Base-by-base conservation (phyloP, 352 stramenopile species). In the Pythium scleroteichum region DNA sequence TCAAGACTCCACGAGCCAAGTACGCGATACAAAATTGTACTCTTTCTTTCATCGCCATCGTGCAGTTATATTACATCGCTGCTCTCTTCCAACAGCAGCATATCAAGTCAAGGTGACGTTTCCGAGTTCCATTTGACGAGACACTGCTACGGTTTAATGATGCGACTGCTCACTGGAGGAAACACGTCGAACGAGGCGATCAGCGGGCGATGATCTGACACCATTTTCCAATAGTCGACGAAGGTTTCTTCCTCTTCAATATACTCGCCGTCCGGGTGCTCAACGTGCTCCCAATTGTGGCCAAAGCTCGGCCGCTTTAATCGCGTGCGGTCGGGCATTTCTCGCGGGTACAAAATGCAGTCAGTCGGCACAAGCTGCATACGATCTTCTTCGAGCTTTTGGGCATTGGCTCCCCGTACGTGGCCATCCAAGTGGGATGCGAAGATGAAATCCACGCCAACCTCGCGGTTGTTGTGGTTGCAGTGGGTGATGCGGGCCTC, bases 401-500 rank as follows among this genome's bases (percentile, higher is more conserved):
- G 29, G 8, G 64, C 32, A 61, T 61, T 16, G 55, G 59, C 19
- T 19, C 17, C 26, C 19, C n/a, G 22, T 12, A 23, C 29, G 20
- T 52, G 23, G 2, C 51, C 70, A 26, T 79, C 32, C 22, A 90
- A 19, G 41, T 85, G 71, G 12, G 81, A 78, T 1, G 79, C 79
- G 51, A 94, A 95, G 63, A 95, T 91, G 57, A 95, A 95, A 50
- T 95, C 85, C 24, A 95, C 85, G 40, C 82, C 81, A 38, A 95
- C 85, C 59, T 95, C 83, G 53, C 79, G 77, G 69, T 95, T 95
- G 71, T 95, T 95, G 65, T 95, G 85, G 61, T 95, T 95, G 68
- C 84, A 92, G 69, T 95, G 85, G 42, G 85, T 95, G 62, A 95
- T 91, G 22, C 82, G 69, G 33, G 85, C 85, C 53, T 95, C 85